These are phyloP conservation scores for Diaporthe helianthi DNA, from an alignment of 2,329 filamentous ascomycete genomes.

Conservation along the genomic window DNA sequence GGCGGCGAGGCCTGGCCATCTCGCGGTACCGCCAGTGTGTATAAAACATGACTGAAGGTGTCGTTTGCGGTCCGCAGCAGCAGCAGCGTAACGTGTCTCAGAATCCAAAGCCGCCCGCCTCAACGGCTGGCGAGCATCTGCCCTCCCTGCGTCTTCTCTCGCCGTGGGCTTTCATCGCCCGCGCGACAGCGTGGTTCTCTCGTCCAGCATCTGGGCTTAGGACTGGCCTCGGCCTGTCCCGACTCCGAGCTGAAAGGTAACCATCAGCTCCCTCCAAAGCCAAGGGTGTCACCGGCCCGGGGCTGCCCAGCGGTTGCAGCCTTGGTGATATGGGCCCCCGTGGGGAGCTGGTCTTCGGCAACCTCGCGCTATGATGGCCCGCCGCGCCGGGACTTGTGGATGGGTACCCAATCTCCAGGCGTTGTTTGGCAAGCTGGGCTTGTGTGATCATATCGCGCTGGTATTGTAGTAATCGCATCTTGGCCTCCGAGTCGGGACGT, in stretches of 20 bases:
- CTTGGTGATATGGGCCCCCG: constrained; percentile 53
- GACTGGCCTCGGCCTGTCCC: constrained; percentile 34
- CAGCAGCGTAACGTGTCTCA: constrained; percentile 24
- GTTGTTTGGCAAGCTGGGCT: constrained; percentile 54
- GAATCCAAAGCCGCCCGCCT: constrained; percentile 43
- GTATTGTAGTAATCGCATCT: constrained; percentile 62
- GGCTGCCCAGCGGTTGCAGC: constrained; percentile 61
- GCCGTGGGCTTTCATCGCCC: constrained; percentile 44
- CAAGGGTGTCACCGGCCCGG: constrained; percentile 68
- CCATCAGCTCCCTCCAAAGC: constrained; percentile 55
- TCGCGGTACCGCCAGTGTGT: not conserved
- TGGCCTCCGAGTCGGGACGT: constrained; percentile 55
- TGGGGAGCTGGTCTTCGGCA: not conserved
- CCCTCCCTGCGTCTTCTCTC: constrained; percentile 44
- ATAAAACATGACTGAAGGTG: not conserved
- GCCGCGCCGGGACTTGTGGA: constrained; percentile 42
- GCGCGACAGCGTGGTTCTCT: constrained; percentile 41
- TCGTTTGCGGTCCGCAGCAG: not conserved
- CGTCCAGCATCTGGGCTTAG: constrained; percentile 35
- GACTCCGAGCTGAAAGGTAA: constrained; percentile 44
- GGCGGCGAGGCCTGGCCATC: not conserved
- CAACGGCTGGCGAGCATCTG: constrained; percentile 43
- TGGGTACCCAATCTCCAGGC: constrained; percentile 40
- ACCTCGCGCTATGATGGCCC: constrained; percentile 48
- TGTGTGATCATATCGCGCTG: constrained; percentile 68